Conservation (phyloP, 176 grass and related monocot genomes). For the Metroxylon sagu region DNA sequence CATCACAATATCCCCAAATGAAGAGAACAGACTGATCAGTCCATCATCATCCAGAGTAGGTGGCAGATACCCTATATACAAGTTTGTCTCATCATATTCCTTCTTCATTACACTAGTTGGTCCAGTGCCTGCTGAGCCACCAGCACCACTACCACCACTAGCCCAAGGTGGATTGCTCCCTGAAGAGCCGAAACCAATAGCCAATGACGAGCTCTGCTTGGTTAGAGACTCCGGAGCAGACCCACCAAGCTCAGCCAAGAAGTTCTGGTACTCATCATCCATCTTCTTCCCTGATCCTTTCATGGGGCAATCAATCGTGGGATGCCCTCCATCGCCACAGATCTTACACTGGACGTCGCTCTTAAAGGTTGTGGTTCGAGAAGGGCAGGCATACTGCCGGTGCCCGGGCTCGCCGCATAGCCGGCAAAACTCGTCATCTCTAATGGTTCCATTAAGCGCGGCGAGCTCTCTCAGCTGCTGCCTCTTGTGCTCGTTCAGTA, state of each 20-base stretch:
- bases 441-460: slow-evolving; percentile 77
- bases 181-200: slow-evolving; percentile 17
- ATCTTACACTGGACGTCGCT: slow-evolving; percentile 88
- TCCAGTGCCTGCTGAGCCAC: not conserved
- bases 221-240: slow-evolving; percentile 74
- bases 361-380: slow-evolving; percentile 62
- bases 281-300: slow-evolving; percentile 93
- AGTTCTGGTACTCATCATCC: slow-evolving; percentile 98
- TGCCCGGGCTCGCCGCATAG: slow-evolving; percentile 86
- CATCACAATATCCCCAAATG: slow-evolving; percentile 87
- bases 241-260: slow-evolving; percentile 84
- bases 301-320: slow-evolving; percentile 89
- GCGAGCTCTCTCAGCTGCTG: slow-evolving; percentile 90
- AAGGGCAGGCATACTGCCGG: slow-evolving; percentile 69
- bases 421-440: slow-evolving; percentile 92
- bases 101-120: slow-evolving; percentile 52
- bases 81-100: slow-evolving; percentile 82
- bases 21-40: slow-evolving; percentile 59
- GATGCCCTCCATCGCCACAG: slow-evolving; percentile 90
- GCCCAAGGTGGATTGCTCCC: slow-evolving; percentile 49
- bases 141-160: slow-evolving; percentile 15
- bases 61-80: slow-evolving; percentile 84
- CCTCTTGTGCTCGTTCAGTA: slow-evolving; percentile 94
- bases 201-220: slow-evolving; percentile 29
- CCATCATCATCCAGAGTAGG: slow-evolving; percentile 82